Conservation (phyloP, 345 rosid genomes). For the Salix exigua region DNA sequence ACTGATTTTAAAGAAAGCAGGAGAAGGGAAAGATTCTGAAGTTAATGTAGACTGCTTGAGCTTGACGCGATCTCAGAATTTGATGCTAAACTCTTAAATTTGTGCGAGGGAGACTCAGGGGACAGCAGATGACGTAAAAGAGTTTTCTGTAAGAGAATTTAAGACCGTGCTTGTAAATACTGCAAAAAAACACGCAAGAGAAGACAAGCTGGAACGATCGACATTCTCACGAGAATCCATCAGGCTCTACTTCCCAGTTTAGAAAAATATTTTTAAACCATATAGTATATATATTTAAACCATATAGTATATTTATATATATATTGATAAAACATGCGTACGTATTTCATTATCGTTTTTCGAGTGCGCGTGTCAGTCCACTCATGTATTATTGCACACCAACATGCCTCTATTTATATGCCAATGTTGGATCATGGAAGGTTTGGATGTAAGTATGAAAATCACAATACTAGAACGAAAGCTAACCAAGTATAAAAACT, state of each 20-base stretch:
- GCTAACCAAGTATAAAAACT: no score
- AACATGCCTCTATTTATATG: no score
- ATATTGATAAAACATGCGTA: no score
- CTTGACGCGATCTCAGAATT: neutral
- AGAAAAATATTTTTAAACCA: no score
- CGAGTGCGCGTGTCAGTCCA: no score
- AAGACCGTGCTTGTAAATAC: neutral
- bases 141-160: neutral
- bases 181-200: neutral
- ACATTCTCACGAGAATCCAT: neutral
- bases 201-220: neutral
- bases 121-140: neutral
- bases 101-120: neutral
- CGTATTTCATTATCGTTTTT: no score
- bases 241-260: neutral
- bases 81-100: neutral
- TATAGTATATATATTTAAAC: no score
- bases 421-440: no score
- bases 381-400: no score
- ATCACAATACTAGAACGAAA: no score
- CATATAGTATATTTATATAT: no score
- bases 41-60: neutral
- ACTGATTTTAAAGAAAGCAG: constrained; percentile 5
- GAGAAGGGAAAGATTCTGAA: neutral
- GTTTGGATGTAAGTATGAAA: no score